phyloP scores from a whole-genome alignment of 176 grass and related monocot genomes.

The Oryza glumipatula region DNA sequence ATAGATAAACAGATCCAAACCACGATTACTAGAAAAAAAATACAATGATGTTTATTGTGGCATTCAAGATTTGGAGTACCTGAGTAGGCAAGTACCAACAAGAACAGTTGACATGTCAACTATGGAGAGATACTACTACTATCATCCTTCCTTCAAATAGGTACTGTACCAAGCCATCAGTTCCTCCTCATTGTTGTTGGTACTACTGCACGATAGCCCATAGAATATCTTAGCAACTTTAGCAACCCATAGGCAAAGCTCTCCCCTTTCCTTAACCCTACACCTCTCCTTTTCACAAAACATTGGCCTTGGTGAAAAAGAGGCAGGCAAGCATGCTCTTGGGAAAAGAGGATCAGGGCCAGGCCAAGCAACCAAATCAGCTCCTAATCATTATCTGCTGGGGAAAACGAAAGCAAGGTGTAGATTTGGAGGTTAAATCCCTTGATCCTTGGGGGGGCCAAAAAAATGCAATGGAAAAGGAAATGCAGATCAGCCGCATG shows the following conservation, averaged over 20 bases:
- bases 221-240: constrained; percentile 32
- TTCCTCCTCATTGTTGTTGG: not conserved
- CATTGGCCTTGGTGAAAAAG: constrained; percentile 43
- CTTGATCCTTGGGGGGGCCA: constrained; percentile 1
- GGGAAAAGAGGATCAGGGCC: constrained; percentile 27
- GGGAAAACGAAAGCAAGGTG: constrained; percentile 31
- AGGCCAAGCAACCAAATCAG: constrained; percentile 45
- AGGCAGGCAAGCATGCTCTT: constrained; percentile 34
- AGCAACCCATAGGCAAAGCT: constrained; percentile 2
- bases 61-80: not conserved
- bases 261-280: constrained; percentile 23
- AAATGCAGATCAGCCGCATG: constrained; percentile 5
- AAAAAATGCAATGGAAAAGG: constrained; percentile 17
- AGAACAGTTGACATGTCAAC: constrained; percentile 21
- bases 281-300: constrained; percentile 56
- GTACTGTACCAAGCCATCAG: not conserved
- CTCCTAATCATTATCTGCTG: constrained; percentile 49
- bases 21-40: not conserved
- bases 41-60: not conserved
- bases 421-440: constrained; percentile 51
- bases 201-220: not conserved
- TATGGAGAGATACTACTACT: not conserved
- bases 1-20: not conserved
- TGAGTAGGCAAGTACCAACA: not conserved
- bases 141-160: constrained; percentile 10